Percentiles rank a stretch among this genome's conserved stretches.
Conservation (phyloP, 2,329 filamentous ascomycete species). For the Fusarium sp. region DNA sequence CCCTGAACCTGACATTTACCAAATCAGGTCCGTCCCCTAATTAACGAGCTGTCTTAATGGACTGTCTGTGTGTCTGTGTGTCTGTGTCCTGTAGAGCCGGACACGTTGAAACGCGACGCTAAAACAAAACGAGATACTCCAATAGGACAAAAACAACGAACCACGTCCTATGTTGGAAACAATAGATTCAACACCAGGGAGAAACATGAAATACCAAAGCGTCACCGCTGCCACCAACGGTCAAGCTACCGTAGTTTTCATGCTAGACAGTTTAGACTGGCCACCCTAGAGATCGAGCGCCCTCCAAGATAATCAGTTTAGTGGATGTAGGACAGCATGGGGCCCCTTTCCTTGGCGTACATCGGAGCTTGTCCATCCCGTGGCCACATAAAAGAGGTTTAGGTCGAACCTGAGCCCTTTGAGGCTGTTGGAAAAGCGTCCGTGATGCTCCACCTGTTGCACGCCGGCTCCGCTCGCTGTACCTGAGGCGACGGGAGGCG, state of each 20-base stretch:
- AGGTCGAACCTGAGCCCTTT: neutral
- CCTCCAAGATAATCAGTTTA: neutral
- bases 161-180: neutral
- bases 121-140: neutral
- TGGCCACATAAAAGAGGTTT: neutral
- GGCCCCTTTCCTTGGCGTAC: neutral
- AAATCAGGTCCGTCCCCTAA: neutral
- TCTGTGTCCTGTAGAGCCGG: neutral
- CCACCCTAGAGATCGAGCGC: neutral
- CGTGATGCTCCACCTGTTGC: neutral
- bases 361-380: neutral
- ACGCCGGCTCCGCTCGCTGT: neutral
- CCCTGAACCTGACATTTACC: neutral
- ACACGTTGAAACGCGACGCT: neutral
- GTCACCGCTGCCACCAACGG: conserved; percentile 1
- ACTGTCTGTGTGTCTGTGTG: neutral
- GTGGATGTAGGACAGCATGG: neutral
- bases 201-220: neutral
- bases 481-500: neutral
- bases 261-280: neutral
- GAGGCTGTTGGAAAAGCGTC: neutral
- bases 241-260: neutral
- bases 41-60: neutral
- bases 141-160: neutral
- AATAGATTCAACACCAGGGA: neutral